Base-by-base conservation (phyloP, 2,329 filamentous ascomycete genomes). In the Mycosphaerella sp. region DNA sequence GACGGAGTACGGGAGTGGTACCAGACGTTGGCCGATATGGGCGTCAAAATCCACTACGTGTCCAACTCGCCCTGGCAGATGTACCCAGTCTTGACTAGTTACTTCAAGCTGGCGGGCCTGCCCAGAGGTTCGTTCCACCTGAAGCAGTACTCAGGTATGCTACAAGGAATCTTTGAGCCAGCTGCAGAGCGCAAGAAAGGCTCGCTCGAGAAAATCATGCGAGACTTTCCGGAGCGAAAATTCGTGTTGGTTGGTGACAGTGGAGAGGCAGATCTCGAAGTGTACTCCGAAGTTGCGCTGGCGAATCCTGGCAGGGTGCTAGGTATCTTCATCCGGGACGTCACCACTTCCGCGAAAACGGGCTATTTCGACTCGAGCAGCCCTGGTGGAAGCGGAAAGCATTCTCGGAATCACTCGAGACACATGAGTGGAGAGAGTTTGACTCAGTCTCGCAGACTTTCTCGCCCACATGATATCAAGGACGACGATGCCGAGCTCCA, bases 61-160 rank as follows among this genome's bases (percentile, higher is more conserved):
- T 98, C 93, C n/a, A 98, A 98, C 71, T 95, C 92, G 48, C 93
- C 93, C 0, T 98, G 95, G 95, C 95, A 98, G 69, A 79, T 98
- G 6, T 98, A 89, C 64, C 93, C 93, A 0, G 83, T 97, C 2
- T 75, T 98, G 9, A 86, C 88, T 4, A 89, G 82, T 50, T 98
- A 87, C 69, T 95, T 97, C 69, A 83, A 84, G 60, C 73, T 86
- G 40, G 87, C 87, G 6, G 87, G 87, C 1, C 74, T 98, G 1
- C 93, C 93, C 0, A 81, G 81, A 0, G 95, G 93, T 0, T 96
- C 92, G 0, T 87, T 97, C 61, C 95, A 98, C 68, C 72, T 98
- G 61, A 98, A 98, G 70, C 89, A 95, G 61, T 98, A 98, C 71
- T 89, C 83, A 57, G 93, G 95, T 45, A 96, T 97, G 89, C 77